Evolutionary conservation across 1,284 basidiomycete species (phyloP).

Genomic region (Irpex lacteus): DNA sequence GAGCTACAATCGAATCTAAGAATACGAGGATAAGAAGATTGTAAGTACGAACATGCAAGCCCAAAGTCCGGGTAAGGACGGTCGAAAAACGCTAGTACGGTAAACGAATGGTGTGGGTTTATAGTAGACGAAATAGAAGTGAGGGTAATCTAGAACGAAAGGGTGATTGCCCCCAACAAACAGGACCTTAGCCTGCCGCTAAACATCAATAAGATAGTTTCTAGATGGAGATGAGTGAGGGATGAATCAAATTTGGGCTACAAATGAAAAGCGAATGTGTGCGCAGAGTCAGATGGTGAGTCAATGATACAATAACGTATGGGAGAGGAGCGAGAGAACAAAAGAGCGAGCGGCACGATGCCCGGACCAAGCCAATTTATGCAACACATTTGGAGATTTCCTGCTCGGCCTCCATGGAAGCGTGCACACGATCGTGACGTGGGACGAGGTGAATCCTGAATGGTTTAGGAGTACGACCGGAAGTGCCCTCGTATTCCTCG

Average conservation of each 20-base stretch:
- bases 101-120: constrained; percentile 5
- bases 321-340: not conserved
- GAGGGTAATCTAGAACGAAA: constrained; percentile 15
- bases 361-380: not conserved
- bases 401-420: constrained; percentile 10
- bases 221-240: not conserved
- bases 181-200: not conserved
- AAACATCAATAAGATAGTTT: not conserved
- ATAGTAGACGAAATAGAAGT: not conserved
- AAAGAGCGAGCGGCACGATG: not conserved
- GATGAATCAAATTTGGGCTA: constrained; percentile 10
- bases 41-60: not conserved
- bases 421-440: constrained; percentile 14
- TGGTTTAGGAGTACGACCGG: constrained; percentile 15
- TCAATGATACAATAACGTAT: constrained; percentile 13
- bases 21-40: not conserved
- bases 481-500: constrained; percentile 16
- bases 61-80: not conserved
- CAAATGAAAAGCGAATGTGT: constrained; percentile 8
- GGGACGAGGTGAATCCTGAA: constrained; percentile 12
- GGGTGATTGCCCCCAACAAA: constrained; percentile 6
- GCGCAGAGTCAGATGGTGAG: constrained; percentile 4
- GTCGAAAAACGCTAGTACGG: not conserved
- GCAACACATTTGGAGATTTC: constrained; percentile 8
- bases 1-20: not conserved